Conservation (phyloP, 306 rosid species). For the Gillenia trifoliata region DNA sequence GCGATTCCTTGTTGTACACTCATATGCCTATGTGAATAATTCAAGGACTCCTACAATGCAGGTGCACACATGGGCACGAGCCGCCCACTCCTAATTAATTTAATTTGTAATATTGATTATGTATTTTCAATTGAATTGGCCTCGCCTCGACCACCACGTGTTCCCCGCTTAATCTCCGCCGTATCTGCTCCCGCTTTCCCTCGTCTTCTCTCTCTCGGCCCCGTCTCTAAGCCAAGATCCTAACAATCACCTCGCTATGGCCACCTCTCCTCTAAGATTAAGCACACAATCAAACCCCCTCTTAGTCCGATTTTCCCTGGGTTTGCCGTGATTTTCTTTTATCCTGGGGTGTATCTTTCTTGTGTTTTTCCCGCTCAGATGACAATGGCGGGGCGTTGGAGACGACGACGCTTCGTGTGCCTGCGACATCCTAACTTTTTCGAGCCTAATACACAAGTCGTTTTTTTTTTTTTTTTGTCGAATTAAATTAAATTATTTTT, state of each 20-base stretch:
- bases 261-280: constrained; percentile 12
- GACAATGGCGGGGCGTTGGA: constrained; percentile 12
- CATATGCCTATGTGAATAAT: no score
- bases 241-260: constrained; percentile 12
- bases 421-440: neutral
- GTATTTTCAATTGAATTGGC: no score
- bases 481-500: neutral
- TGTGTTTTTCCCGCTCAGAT: constrained; percentile 7
- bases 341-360: neutral
- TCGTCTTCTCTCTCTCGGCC: constrained; percentile 38
- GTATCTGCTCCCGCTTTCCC: constrained; percentile 44
- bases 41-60: no score
- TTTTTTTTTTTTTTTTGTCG: neutral
- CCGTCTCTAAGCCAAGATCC: constrained; percentile 31
- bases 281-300: neutral
- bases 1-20: no score
- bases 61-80: no score
- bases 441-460: neutral
- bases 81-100: no score
- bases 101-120: no score
- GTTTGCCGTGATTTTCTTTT: neutral
- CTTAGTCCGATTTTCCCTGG: neutral
- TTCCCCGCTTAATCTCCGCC: constrained; percentile 52
- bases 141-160: constrained; percentile 27
- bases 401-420: constrained; percentile 30